A percentile compares a stretch with the other conserved stretches of the same genome.
phyloP scores from a whole-genome alignment of 176 grass and related monocot genomes.

The Typha latifolia region DNA sequence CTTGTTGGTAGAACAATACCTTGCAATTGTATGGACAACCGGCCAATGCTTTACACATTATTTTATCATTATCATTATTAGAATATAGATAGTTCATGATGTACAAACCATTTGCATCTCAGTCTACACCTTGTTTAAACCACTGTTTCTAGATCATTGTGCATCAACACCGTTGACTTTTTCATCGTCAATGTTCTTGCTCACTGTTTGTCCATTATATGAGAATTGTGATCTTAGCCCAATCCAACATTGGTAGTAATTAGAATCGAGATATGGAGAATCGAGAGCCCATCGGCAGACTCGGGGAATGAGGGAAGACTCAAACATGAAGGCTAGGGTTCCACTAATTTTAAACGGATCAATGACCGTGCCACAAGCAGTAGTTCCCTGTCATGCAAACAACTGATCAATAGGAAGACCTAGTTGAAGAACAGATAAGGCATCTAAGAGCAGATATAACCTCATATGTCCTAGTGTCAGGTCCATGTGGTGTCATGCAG shows the following conservation, averaged over 20 bases:
- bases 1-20: too few species aligned
- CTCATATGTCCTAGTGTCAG: conserved; percentile 88
- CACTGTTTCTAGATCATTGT: too few species aligned
- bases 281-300: conserved; percentile 80
- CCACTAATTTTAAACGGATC: conserved; percentile 43
- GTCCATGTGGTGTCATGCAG: conserved; percentile 93
- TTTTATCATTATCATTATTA: too few species aligned
- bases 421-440: neutral
- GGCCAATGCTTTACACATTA: too few species aligned
- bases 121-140: too few species aligned
- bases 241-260: conserved; percentile 91
- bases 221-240: conserved; percentile 78
- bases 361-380: conserved; percentile 26
- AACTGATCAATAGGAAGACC: neutral
- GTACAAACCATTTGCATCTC: too few species aligned
- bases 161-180: neutral
- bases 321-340: conserved; percentile 90
- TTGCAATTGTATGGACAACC: too few species aligned
- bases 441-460: conserved; percentile 15
- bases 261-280: conserved; percentile 39
- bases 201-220: neutral
- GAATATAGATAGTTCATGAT: too few species aligned
- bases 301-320: conserved; percentile 63
- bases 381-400: conserved; percentile 33
- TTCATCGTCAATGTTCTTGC: neutral